These are phyloP conservation scores for Mycena vulgaris DNA, from an alignment of 768 basidiomycete genomes.

Conservation along the genomic window DNA sequence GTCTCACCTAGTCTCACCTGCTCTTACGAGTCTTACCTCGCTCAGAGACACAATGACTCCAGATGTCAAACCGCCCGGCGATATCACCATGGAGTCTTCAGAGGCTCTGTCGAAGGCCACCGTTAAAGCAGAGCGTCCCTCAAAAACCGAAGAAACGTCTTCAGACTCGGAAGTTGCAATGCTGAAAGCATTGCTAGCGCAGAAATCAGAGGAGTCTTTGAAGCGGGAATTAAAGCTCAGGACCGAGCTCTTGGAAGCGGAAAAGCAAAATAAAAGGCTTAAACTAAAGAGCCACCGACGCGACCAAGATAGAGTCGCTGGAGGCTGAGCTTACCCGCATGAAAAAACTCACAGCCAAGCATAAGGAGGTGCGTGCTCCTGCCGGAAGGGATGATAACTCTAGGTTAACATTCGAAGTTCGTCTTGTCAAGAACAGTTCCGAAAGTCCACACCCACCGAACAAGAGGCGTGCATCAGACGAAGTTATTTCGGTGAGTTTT, in stretches of 20 bases:
- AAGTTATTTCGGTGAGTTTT: neutral
- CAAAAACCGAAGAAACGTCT: neutral
- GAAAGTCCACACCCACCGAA: neutral
- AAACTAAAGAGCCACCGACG: conserved; percentile 8
- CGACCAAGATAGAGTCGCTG: neutral
- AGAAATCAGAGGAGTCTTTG: neutral
- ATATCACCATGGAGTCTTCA: neutral
- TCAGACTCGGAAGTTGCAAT: conserved; percentile 8
- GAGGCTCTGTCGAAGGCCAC: neutral
- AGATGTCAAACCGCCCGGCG: neutral
- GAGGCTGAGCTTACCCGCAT: conserved; percentile 7
- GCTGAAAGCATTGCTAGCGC: neutral
- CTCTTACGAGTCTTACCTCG: too few species aligned
- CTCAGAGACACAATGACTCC: neutral
- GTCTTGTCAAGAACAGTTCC: neutral
- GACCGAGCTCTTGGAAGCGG: neutral
- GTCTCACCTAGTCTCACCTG: too few species aligned
- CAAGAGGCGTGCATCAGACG: neutral
- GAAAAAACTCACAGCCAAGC: neutral
- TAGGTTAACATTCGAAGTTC: too few species aligned
- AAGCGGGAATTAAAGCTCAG: neutral
- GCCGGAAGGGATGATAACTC: too few species aligned
- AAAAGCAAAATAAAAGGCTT: conserved; percentile 12
- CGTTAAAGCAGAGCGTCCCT: conserved; percentile 6
- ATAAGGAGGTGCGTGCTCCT: neutral